These are phyloP conservation scores for Plectosphaerella cucumerina DNA, from an alignment of 2,329 filamentous ascomycete genomes.

Conservation along the genomic window DNA sequence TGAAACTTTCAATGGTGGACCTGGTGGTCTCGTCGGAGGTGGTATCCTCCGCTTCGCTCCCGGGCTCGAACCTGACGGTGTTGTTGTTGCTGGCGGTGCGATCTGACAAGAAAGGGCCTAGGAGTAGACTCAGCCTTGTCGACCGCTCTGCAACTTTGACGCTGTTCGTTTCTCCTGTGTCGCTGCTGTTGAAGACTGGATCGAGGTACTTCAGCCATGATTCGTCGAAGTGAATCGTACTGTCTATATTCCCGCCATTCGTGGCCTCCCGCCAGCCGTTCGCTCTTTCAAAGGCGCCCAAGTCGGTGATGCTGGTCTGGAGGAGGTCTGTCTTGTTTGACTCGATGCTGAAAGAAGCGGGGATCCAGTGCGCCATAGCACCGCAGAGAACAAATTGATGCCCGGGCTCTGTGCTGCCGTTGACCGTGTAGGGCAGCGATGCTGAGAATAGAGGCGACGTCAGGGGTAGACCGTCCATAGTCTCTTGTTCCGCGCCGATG, in stretches of 20 bases:
- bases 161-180: too few species aligned
- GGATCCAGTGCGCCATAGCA: constrained; percentile 3
- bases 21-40: not conserved
- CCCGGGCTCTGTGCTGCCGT: not conserved
- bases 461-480: not conserved
- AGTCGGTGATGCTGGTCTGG: not conserved
- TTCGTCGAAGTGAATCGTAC: not conserved
- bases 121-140: too few species aligned
- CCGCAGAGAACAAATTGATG: not conserved
- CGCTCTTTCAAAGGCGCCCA: not conserved
- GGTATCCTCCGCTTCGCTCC: not conserved
- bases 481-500: too few species aligned
- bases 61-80: not conserved
- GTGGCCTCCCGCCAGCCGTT: not conserved
- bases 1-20: not conserved
- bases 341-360: not conserved
- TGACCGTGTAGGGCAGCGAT: not conserved
- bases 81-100: too few species aligned
- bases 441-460: not conserved
- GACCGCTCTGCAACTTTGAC: too few species aligned
- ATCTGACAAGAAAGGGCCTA: too few species aligned
- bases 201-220: not conserved
- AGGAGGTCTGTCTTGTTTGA: not conserved
- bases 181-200: constrained; percentile 1
- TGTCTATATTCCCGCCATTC: too few species aligned